Conservation (phyloP, 352 stramenopile genomes). For the Bremia lactucae region DNA sequence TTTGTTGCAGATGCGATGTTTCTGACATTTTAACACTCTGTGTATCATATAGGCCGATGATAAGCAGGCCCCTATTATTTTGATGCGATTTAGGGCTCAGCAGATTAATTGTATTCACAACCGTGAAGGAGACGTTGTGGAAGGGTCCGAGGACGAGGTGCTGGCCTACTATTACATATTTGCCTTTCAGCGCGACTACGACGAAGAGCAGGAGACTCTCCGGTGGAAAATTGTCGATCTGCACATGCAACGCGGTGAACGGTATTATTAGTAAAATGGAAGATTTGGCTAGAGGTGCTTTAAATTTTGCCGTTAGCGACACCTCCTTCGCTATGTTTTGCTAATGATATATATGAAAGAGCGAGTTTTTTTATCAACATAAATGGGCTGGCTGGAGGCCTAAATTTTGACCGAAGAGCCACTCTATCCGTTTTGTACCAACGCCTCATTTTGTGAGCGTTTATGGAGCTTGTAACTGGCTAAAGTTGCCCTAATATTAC, state of each 20-base stretch:
- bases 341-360: no score
- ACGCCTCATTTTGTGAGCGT: no score
- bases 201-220: conserved; percentile 85
- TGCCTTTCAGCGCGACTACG: conserved; percentile 95
- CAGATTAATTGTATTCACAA: conserved; percentile 99
- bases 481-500: no score
- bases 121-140: conserved; percentile 92
- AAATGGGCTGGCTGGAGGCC: no score
- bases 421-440: no score
- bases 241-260: conserved; percentile 69
- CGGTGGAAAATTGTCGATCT: conserved; percentile 84
- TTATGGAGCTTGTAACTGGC: no score
- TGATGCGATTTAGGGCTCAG: conserved; percentile 96
- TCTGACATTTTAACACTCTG: conserved; percentile 7
- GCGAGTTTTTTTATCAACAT: no score
- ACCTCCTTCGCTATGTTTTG: no score
- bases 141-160: conserved; percentile 95
- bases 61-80: conserved; percentile 90
- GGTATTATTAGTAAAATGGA: conserved; percentile 85
- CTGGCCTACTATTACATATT: conserved; percentile 96
- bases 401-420: no score
- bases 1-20: not conserved
- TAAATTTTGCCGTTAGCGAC: no score
- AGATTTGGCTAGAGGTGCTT: no score
- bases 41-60: conserved; percentile 53